A percentile compares a stretch with the other conserved stretches of the same genome.
Evolutionary conservation across 345 rosid species (phyloP).

Genomic region (Syzygium grande): DNA sequence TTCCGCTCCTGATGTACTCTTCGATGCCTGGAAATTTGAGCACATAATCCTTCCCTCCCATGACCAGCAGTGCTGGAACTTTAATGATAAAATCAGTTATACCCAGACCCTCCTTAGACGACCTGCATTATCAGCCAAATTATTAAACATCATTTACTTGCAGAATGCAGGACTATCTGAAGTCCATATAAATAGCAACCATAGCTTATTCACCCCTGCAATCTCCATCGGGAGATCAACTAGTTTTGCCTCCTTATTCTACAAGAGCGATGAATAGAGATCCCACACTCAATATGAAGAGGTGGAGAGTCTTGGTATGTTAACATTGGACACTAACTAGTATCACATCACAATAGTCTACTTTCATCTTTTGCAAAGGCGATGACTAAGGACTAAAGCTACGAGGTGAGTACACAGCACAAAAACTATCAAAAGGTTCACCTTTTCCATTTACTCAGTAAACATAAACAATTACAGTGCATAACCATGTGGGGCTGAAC

Average conservation of each 20-base stretch:
- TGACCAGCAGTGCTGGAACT: slow-evolving; percentile 34
- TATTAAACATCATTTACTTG: neutral
- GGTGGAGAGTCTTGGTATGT: neutral
- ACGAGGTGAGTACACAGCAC: neutral
- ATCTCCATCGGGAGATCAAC: neutral
- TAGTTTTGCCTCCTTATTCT: neutral
- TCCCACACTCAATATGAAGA: neutral
- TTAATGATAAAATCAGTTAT: slow-evolving; percentile 14
- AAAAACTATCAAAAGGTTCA: neutral
- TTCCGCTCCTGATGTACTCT: slow-evolving; percentile 29
- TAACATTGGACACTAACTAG: neutral
- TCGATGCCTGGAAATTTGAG: slow-evolving; percentile 39
- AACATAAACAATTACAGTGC: neutral
- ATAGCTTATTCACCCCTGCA: neutral
- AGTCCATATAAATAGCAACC: neutral
- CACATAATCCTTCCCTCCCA: slow-evolving; percentile 43
- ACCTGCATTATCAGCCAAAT: neutral
- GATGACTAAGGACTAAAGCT: neutral
- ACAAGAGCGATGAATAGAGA: neutral
- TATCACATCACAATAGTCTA: neutral
- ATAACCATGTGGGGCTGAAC: neutral
- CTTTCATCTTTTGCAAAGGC: neutral
- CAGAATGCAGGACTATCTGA: neutral
- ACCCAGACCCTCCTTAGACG: neutral
- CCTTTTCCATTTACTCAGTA: neutral